phyloP scores from a whole-genome alignment of 2,329 filamentous ascomycete species.

The Exophiala alcalophila region DNA sequence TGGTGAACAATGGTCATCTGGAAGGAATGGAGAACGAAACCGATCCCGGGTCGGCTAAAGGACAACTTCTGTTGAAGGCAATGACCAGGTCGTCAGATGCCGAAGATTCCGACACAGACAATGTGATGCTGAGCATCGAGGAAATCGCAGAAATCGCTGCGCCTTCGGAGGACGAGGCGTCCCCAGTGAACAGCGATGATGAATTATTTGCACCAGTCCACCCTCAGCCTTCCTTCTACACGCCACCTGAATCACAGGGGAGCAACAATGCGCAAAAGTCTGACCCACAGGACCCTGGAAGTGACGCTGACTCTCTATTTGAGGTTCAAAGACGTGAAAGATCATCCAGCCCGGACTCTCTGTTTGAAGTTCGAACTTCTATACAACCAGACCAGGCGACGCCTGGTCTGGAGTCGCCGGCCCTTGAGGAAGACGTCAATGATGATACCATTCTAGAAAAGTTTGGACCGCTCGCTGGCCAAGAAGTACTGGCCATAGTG shows the following conservation, averaged over 20 bases:
- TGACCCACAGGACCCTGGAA: slow-evolving; percentile 4
- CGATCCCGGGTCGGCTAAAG: slow-evolving; percentile 41
- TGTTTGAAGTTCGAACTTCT: slow-evolving; percentile 20
- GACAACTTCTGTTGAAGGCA: slow-evolving; percentile 25
- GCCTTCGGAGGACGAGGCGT: slow-evolving; percentile 12
- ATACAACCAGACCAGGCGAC: neutral
- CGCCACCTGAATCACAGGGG: slow-evolving; percentile 5
- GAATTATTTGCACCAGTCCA: slow-evolving; percentile 16
- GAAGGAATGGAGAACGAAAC: slow-evolving; percentile 59
- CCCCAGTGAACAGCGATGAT: slow-evolving; percentile 10
- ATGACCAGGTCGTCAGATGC: slow-evolving; percentile 23
- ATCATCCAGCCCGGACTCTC: slow-evolving; percentile 26
- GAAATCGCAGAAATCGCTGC: slow-evolving; percentile 28
- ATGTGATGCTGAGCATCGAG: slow-evolving; percentile 29
- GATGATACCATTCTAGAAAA: slow-evolving; percentile 16
- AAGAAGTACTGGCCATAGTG: slow-evolving; percentile 24
- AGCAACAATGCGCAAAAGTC: slow-evolving; percentile 3
- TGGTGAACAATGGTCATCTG: slow-evolving; percentile 90
- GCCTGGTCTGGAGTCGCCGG: neutral
- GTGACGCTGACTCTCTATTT: slow-evolving; percentile 23
- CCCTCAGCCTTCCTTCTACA: neutral
- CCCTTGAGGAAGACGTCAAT: slow-evolving; percentile 6
- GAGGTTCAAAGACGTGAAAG: slow-evolving; percentile 3
- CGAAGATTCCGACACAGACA: slow-evolving; percentile 22
- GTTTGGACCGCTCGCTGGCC: slow-evolving; percentile 23